Evolutionary conservation across 202 grass and related monocot species (phyloP), one percentile per base, ranked within the genome.

Genomic region (Setaria viridis): DNA sequence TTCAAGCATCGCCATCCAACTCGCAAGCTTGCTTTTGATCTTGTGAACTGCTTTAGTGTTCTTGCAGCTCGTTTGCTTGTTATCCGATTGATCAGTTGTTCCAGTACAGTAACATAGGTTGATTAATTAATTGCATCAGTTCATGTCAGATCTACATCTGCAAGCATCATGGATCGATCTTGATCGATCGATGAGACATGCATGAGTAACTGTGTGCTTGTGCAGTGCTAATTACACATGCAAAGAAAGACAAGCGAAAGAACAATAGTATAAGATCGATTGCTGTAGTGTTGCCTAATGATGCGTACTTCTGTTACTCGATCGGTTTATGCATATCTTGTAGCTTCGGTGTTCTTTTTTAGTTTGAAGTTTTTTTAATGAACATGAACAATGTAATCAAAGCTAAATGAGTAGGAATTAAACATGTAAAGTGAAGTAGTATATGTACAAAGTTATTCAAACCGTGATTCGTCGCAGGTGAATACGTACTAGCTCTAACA

Each of bases 121-220:
- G 70, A 73, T 73, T 16, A 51, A 73, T 73, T 16, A 33, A 19
- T 74, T 53, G 71, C 15, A 74, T 73, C 70, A 73, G n/a, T 20
- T 54, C 47, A 39, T 21, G 9, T 54, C 49, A 55, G 17, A 50
- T 16, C 51, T 39, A 15, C 6, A 45, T 71, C 10, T 62, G 58
- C 68, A 48, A 46, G 39, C 10, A 54, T 50, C 29, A 0, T 34
- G 58, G 63, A 10, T 42, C 8, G 9, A 48, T 71, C 76, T 41
- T 41, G 63, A 10, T 11, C 3, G 11, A 47, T 47, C 11, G 12
- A 47, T 68, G 17, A 9, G 70, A 17, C 70, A 15, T 9, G 71
- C 71, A 73, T 30, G 39, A 7, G 7, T 3, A 32, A 8, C n/a
- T 41, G 1, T 47, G 11, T 42, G 73, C 11, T 14, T 2, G 69